phyloP scores from a whole-genome alignment of 352 stramenopile genomes.

The Globisporangium acanthophoron region DNA sequence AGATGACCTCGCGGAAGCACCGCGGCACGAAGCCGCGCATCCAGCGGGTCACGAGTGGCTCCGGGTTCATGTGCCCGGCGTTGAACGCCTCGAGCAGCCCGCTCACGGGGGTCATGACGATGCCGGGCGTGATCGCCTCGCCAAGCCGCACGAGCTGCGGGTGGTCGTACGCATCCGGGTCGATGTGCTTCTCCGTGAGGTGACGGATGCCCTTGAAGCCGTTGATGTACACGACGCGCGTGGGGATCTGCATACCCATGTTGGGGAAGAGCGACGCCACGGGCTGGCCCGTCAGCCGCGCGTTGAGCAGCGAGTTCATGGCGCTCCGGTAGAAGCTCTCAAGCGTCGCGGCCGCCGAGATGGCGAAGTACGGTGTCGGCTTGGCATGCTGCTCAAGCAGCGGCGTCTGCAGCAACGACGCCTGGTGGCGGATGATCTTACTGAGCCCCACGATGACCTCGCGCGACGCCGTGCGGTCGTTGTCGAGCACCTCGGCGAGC shows the following conservation, averaged over 20 bases:
- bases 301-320: slow-evolving; percentile 91
- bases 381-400: slow-evolving; percentile 89
- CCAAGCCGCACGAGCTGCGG: slow-evolving; percentile 69
- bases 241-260: slow-evolving; percentile 93
- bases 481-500: slow-evolving; percentile 60
- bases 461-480: slow-evolving; percentile 64
- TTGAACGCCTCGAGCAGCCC: slow-evolving; percentile 92
- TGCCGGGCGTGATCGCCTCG: slow-evolving; percentile 82
- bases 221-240: slow-evolving; percentile 91
- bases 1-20: slow-evolving; percentile 89
- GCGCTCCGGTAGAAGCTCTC: slow-evolving; percentile 92
- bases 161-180: slow-evolving; percentile 80
- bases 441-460: slow-evolving; percentile 85
- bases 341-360: slow-evolving; percentile 87
- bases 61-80: slow-evolving; percentile 91
- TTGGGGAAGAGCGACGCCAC: slow-evolving; percentile 88
- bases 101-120: slow-evolving; percentile 92
- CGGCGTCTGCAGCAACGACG: slow-evolving; percentile 80
- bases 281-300: slow-evolving; percentile 72
- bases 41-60: slow-evolving; percentile 84
- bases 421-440: slow-evolving; percentile 86
- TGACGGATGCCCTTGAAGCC: slow-evolving; percentile 91
- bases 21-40: slow-evolving; percentile 86
- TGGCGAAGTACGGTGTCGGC: slow-evolving; percentile 87
- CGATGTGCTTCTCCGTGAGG: slow-evolving; percentile 80